phyloP scores from a whole-genome alignment of 139 green algal species.

The Volvox reticuliferus region DNA sequence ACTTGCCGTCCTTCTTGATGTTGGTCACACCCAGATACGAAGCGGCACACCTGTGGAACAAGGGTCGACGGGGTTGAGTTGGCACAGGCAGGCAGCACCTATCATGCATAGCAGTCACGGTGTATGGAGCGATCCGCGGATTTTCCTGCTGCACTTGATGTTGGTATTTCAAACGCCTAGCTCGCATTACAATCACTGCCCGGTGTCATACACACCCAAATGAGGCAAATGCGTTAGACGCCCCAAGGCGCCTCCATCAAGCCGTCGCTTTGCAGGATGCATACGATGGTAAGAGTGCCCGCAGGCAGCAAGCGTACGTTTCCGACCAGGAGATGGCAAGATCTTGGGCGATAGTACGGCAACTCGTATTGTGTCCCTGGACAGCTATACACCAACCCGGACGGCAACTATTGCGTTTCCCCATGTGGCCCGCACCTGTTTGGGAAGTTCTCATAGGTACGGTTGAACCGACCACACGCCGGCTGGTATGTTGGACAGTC shows the following conservation, averaged over 20 bases:
- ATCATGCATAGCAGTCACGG: background rate
- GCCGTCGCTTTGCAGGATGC: too few species aligned
- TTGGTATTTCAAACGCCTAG: background rate
- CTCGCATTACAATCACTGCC: background rate
- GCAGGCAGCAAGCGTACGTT: background rate
- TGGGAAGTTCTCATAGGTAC: conserved; percentile 27
- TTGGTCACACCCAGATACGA: background rate
- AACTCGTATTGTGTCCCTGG: background rate
- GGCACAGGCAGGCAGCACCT: background rate
- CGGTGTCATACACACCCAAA: background rate
- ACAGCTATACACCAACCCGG: background rate
- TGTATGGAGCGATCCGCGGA: background rate
- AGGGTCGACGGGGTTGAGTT: background rate
- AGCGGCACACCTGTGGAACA: background rate
- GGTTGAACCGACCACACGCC: conserved; percentile 45
- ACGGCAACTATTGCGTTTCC: background rate
- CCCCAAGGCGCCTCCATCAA: background rate
- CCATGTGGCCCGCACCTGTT: background rate
- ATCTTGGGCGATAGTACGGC: too few species aligned
- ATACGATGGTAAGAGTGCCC: too few species aligned
- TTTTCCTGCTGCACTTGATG: background rate
- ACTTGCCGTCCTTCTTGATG: conserved; percentile 18
- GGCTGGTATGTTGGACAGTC: conserved; percentile 25
- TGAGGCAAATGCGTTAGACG: background rate
- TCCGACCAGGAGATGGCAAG: too few species aligned